A percentile compares a stretch with the other conserved stretches of the same genome.
Evolutionary conservation across 2,329 filamentous ascomycete species (phyloP).

Genomic region (Epichloe hybrida): DNA sequence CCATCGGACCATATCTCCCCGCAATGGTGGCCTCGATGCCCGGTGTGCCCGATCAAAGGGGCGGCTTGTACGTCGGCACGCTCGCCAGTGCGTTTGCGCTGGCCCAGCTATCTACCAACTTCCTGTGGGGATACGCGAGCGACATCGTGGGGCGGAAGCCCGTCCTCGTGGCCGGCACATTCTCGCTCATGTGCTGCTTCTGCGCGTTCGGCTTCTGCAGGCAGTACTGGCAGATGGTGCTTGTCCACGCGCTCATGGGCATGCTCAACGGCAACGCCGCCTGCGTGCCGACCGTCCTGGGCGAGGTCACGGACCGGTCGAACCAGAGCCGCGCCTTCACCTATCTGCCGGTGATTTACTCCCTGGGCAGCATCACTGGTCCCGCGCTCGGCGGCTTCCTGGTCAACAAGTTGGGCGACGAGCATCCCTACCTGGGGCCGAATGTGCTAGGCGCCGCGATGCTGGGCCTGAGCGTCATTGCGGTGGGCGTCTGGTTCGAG

Average conservation of each 20-base stretch:
- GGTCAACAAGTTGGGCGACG: constrained; percentile 46
- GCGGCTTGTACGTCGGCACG: constrained; percentile 78
- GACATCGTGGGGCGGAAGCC: constrained; percentile 65
- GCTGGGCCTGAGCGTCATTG: constrained; percentile 55
- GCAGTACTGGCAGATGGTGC: constrained; percentile 68
- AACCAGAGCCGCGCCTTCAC: constrained; percentile 92
- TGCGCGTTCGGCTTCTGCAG: constrained; percentile 75
- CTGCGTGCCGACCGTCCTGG: constrained; percentile 83
- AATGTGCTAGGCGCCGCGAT: constrained; percentile 68
- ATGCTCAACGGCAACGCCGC: constrained; percentile 90
- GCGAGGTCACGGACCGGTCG: constrained; percentile 86
- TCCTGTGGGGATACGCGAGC: constrained; percentile 41
- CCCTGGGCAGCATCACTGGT: constrained; percentile 82
- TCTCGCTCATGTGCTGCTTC: constrained; percentile 73
- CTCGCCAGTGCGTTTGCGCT: constrained; percentile 86
- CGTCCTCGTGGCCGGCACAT: constrained; percentile 62
- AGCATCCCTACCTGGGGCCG: constrained; percentile 72
- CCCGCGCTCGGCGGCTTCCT: constrained; percentile 81
- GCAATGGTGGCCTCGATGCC: constrained; percentile 83
- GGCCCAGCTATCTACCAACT: constrained; percentile 84
- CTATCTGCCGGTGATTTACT: constrained; percentile 92
- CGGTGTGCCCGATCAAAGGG: constrained; percentile 55
- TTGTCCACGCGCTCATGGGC: constrained; percentile 84
- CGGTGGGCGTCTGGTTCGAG: constrained; percentile 70
- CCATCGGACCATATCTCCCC: constrained; percentile 87